phyloP scores from a whole-genome alignment of 202 grass and related monocot genomes.

The Cymbopogon flexuosus region DNA sequence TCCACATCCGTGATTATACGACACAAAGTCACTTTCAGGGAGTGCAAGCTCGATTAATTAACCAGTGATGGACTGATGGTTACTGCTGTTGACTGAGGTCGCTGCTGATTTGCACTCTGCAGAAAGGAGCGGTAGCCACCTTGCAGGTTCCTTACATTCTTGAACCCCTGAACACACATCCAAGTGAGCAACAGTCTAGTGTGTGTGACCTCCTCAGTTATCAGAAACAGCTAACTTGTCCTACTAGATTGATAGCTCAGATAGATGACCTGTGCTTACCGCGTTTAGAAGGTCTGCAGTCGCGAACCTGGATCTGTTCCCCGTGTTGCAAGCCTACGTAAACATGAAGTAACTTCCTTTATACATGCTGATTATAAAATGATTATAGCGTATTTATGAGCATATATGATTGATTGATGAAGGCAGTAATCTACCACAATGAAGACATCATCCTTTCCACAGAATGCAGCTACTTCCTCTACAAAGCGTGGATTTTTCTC shows the following conservation, averaged over 20 bases:
- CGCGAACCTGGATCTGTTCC: slow-evolving; percentile 61
- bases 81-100: not conserved
- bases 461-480: slow-evolving; percentile 51
- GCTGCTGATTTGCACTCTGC: slow-evolving; percentile 35
- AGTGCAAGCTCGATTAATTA: not conserved
- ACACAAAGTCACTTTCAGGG: not conserved
- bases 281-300: slow-evolving; percentile 48
- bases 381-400: not conserved
- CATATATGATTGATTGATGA: not conserved
- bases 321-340: slow-evolving; percentile 51
- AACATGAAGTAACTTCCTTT: not conserved
- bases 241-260: not conserved
- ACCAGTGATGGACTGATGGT: no score
- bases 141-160: slow-evolving; percentile 55
- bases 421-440: slow-evolving; percentile 50
- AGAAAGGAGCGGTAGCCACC: slow-evolving; percentile 60
- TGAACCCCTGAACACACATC: slow-evolving; percentile 48
- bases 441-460: slow-evolving; percentile 45
- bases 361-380: not conserved
- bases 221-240: not conserved
- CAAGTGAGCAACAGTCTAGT: not conserved
- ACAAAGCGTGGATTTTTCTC: slow-evolving; percentile 61
- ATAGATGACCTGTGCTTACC: slow-evolving; percentile 25
- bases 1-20: not conserved
- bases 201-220: not conserved